These are phyloP conservation scores for Candida endomychidarum DNA, from an alignment of 805 yeast species.

Conservation along the genomic window DNA sequence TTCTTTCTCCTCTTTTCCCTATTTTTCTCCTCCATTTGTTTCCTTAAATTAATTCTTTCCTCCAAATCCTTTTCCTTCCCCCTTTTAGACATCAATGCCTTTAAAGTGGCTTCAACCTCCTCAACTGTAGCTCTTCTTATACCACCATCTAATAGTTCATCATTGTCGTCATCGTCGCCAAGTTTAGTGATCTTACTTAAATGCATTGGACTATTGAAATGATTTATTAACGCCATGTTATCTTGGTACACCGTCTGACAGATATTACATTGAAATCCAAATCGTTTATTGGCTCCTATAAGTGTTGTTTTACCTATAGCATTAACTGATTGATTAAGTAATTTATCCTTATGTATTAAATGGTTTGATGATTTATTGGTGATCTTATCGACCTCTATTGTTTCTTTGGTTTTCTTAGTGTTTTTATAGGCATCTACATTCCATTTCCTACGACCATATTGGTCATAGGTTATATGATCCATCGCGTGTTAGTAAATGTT, in stretches of 20 bases:
- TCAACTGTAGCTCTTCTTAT: constrained; percentile 33
- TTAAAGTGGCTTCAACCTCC: constrained; percentile 25
- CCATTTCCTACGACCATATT: constrained; percentile 72
- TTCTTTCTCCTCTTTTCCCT: constrained; percentile 3
- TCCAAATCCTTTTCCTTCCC: constrained; percentile 24
- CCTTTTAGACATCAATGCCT: constrained; percentile 6
- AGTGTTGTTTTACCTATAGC: constrained; percentile 37
- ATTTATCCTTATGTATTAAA: constrained; percentile 31
- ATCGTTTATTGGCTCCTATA: constrained; percentile 43
- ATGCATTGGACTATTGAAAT: constrained; percentile 76
- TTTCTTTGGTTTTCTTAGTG: constrained; percentile 23
- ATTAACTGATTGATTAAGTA: constrained; percentile 30
- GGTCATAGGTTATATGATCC: constrained; percentile 25
- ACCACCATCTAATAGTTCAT: constrained; percentile 31
- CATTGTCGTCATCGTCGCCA: constrained; percentile 13
- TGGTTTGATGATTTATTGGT: constrained; percentile 15
- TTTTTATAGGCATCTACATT: constrained; percentile 65
- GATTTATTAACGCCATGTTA: constrained; percentile 77
- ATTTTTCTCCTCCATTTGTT: constrained; percentile 29
- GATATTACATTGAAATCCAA: constrained; percentile 81
- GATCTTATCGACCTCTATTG: constrained; percentile 1
- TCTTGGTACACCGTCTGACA: constrained; percentile 85
- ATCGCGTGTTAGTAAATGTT: background rate
- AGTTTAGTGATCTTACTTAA: constrained; percentile 30
- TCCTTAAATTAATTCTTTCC: constrained; percentile 41